Evolutionary conservation across 108 stramenopile species (phyloP), one percentile per base, ranked within the genome.

Genomic region (Skeletonema tropicum): DNA sequence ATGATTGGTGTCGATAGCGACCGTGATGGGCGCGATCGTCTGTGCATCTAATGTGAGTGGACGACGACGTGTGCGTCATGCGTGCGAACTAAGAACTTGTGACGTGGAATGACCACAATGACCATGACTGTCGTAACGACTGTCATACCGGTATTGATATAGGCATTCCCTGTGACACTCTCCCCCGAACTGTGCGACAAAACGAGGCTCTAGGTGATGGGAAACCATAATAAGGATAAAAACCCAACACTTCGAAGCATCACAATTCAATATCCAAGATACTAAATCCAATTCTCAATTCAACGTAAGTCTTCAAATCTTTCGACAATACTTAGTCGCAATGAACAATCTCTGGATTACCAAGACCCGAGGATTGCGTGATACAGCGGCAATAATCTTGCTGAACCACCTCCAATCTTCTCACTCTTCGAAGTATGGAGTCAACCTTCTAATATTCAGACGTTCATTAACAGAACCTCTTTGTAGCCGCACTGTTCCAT

Each of bases 191-290:
- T 46, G 45, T 46, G 45, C 15, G 10, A 39, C 85, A 87, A 25
- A 87, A 89, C 46, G 84, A 88, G 7, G 79, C 73, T 63, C 75
- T 90, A 60, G 84, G 89, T 81, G 88, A 83, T 3, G 83, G 79
- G 62, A 64, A 82, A 29, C 62, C 89, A 55, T 71, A 88, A 70
- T 59, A 26, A 11, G 83, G 76, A 8, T 79, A 75, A 26, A 36
- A 25, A 65, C 36, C 64, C 32, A 35, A 9, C 64, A 5, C 55
- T 26, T 31, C 23, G 25, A 52, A 57, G 23, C 2, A 46, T 46
- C 45, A 46, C 45, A 46, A 29, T 46, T 12, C 15, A 46, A 46
- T 11, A 46, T 46, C 45, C 2, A 0, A 46, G 15, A 13, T 15
- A 12, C 1, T 2, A 12, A 46, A 13, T 46, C 45, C 45, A 46